Conservation (phyloP, 108 stramenopile genomes). For the Cylindrotheca closterium region DNA sequence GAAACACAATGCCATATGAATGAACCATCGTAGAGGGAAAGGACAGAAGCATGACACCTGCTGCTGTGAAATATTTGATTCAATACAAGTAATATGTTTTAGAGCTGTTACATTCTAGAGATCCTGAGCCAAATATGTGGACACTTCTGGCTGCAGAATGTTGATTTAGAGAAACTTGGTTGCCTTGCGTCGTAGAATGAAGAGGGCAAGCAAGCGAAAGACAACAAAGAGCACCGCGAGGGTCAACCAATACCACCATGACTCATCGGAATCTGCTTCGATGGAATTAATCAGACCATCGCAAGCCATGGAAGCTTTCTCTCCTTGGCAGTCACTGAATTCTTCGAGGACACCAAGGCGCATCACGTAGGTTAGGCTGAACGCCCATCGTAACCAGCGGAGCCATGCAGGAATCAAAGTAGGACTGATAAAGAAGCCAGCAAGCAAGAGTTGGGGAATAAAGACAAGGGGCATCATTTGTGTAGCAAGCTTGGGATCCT, state of each 20-base stretch:
- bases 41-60: too few species aligned
- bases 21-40: too few species aligned
- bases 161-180: conserved; percentile 72
- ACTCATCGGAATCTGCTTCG: conserved; percentile 27
- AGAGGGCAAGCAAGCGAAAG: conserved; percentile 55
- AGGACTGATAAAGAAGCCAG: conserved; percentile 72
- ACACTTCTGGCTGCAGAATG: too few species aligned
- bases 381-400: conserved; percentile 74
- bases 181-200: conserved; percentile 62
- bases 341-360: conserved; percentile 63
- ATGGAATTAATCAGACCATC: conserved; percentile 7
- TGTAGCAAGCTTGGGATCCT: conserved; percentile 61
- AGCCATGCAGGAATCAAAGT: conserved; percentile 71
- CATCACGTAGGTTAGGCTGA: conserved; percentile 64
- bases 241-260: conserved; percentile 48
- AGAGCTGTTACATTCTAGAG: too few species aligned
- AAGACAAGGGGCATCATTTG: conserved; percentile 75
- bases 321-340: too few species aligned
- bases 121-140: too few species aligned
- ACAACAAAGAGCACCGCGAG: conserved; percentile 51
- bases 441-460: conserved; percentile 88
- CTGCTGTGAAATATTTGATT: too few species aligned
- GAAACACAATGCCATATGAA: too few species aligned
- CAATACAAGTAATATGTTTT: too few species aligned
- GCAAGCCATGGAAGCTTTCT: too few species aligned